Percentiles rank a stretch among this genome's conserved stretches.
phyloP scores from a whole-genome alignment of 169 alveolate species.

The Condylostoma magnum region DNA sequence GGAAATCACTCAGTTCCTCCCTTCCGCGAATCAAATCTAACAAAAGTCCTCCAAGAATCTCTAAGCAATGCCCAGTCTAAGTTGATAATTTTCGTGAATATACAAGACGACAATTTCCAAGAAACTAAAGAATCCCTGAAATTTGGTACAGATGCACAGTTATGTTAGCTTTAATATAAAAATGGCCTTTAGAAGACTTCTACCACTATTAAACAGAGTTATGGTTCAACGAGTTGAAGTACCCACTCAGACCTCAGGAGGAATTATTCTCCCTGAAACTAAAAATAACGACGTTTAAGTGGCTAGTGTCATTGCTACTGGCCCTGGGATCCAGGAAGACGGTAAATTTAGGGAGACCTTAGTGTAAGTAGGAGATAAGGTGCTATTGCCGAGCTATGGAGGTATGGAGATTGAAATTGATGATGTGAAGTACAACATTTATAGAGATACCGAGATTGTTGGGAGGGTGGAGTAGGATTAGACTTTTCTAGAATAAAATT shows the following conservation, averaged over 20 bases:
- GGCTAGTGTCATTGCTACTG: constrained; percentile 21
- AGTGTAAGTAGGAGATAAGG: constrained; percentile 56
- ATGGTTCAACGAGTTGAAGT: constrained; percentile 41
- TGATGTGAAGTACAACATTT: constrained; percentile 36
- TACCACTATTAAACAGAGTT: constrained; percentile 48
- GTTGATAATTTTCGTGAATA: constrained; percentile 51
- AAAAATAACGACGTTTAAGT: constrained; percentile 18
- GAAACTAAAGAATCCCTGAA: constrained; percentile 44
- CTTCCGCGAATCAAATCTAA: constrained; percentile 64
- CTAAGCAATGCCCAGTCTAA: constrained; percentile 49
- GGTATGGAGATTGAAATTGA: constrained; percentile 35
- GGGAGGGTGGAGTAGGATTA: no score
- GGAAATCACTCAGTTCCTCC: constrained; percentile 42
- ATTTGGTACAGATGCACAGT: constrained; percentile 42
- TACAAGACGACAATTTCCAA: constrained; percentile 29
- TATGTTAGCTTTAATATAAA: no score
- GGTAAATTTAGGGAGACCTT: constrained; percentile 31
- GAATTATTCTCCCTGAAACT: constrained; percentile 40
- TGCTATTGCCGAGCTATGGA: constrained; percentile 54
- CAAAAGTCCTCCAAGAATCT: constrained; percentile 60
- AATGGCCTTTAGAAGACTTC: constrained; percentile 32
- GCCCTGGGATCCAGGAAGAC: constrained; percentile 45
- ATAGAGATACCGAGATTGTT: constrained; percentile 51
- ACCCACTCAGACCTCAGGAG: constrained; percentile 42
- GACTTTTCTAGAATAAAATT: no score